These are phyloP conservation scores for Gigaspora rosea DNA, from an alignment of 192 early-diverging fungal species.

Conservation along the genomic window DNA sequence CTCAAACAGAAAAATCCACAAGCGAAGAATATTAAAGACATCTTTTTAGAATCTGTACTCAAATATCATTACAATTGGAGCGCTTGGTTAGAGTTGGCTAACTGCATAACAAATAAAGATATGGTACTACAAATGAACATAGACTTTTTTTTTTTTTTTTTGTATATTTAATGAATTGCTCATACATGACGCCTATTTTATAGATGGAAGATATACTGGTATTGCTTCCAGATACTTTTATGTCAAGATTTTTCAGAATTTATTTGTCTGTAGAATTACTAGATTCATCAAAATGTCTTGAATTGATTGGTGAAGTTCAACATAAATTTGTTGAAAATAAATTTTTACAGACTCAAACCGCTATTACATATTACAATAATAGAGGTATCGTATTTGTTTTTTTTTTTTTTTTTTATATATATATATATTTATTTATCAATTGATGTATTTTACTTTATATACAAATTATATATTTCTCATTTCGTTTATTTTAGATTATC, in stretches of 20 bases:
- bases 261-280: slow-evolving; percentile 59
- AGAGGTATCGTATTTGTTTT: slow-evolving; percentile 31
- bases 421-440: not conserved
- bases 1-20: slow-evolving; percentile 44
- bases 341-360: slow-evolving; percentile 66
- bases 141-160: not conserved
- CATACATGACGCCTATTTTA: not conserved
- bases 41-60: slow-evolving; percentile 66
- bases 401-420: not conserved
- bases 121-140: not conserved
- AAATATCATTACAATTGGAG: slow-evolving; percentile 87
- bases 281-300: slow-evolving; percentile 38
- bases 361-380: slow-evolving; percentile 62
- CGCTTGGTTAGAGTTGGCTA: slow-evolving; percentile 81
- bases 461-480: not conserved
- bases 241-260: slow-evolving; percentile 54
- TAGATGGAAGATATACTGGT: slow-evolving; percentile 29
- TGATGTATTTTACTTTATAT: not conserved
- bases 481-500: slow-evolving; percentile 58
- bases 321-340: slow-evolving; percentile 60
- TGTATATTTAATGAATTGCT: not conserved
- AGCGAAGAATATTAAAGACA: slow-evolving; percentile 46
- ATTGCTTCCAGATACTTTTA: slow-evolving; percentile 43
- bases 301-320: slow-evolving; percentile 44
- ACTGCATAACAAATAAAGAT: slow-evolving; percentile 14